A percentile compares a stretch with the other conserved stretches of the same genome.
phyloP scores from a whole-genome alignment of 2,329 filamentous ascomycete genomes.

The Diaporthe ampelina region DNA sequence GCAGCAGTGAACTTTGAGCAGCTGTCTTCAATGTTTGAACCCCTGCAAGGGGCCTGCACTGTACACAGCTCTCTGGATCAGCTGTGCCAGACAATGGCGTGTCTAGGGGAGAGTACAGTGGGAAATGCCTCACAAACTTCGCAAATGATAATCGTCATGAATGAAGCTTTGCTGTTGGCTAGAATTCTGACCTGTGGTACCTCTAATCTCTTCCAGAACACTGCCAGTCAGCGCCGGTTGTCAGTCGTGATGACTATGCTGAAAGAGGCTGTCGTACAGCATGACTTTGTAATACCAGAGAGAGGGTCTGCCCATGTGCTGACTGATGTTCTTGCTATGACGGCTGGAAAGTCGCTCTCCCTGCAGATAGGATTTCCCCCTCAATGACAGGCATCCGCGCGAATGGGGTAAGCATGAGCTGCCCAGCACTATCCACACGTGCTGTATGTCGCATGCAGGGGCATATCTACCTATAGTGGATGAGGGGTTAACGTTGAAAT shows the following conservation, averaged over 20 bases:
- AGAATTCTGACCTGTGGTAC: not conserved
- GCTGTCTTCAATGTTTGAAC: no score
- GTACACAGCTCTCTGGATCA: not conserved
- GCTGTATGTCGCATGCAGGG: not conserved
- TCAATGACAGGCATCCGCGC: not conserved
- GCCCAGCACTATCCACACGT: no score
- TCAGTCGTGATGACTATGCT: not conserved
- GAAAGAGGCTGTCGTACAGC: not conserved
- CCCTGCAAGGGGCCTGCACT: not conserved
- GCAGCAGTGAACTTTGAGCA: not conserved
- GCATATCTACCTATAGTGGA: not conserved
- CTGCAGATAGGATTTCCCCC: not conserved
- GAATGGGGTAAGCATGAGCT: not conserved
- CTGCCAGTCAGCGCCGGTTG: not conserved
- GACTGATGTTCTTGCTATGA: no score
- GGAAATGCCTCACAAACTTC: no score
- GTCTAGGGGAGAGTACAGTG: not conserved
- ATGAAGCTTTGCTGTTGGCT: not conserved
- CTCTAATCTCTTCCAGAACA: not conserved
- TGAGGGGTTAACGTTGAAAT: not conserved
- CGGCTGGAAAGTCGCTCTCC: no score
- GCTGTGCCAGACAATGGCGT: not conserved
- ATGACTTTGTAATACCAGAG: not conserved
- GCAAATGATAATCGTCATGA: not conserved
- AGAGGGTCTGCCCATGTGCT: not conserved